These are phyloP conservation scores for Emmonsia crescens DNA, from an alignment of 2,329 filamentous ascomycete genomes.

Conservation along the genomic window DNA sequence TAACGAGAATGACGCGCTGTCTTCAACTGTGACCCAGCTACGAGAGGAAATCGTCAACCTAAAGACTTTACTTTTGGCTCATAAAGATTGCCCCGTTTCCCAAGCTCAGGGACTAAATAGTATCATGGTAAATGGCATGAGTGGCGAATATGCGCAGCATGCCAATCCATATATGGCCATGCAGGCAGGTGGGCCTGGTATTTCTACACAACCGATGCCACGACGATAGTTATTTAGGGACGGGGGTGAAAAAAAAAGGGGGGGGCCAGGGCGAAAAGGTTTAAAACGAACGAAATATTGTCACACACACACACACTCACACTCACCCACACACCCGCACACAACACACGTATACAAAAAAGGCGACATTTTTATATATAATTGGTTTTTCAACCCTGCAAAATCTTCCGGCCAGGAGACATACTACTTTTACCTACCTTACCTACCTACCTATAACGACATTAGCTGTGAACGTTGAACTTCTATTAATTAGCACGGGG, in stretches of 20 bases:
- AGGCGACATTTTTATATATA: neutral
- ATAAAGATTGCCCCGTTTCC: conserved; percentile 92
- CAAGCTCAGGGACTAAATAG: conserved; percentile 63
- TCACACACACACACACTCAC: neutral
- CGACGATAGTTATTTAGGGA: conserved; percentile 21
- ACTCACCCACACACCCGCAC: neutral
- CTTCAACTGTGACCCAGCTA: conserved; percentile 69
- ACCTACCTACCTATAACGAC: neutral
- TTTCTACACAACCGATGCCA: conserved; percentile 26
- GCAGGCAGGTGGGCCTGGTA: conserved; percentile 25
- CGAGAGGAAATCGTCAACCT: conserved; percentile 90
- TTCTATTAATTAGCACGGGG: neutral
- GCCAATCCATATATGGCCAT: conserved; percentile 36
- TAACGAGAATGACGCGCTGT: conserved; percentile 80
- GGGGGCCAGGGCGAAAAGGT: neutral
- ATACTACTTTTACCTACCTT: neutral
- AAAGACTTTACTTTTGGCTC: conserved; percentile 82
- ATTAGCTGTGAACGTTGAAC: neutral
- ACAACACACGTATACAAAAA: too few relatives aligned
- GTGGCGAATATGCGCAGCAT: conserved; percentile 28
- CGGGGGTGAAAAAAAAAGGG: neutral
- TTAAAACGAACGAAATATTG: neutral
- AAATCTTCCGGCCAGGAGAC: neutral
- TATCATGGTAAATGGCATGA: conserved; percentile 24
- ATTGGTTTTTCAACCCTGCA: neutral